These are phyloP conservation scores for Helotiales sp. DNA, from an alignment of 2,329 filamentous ascomycete genomes.

Conservation along the genomic window DNA sequence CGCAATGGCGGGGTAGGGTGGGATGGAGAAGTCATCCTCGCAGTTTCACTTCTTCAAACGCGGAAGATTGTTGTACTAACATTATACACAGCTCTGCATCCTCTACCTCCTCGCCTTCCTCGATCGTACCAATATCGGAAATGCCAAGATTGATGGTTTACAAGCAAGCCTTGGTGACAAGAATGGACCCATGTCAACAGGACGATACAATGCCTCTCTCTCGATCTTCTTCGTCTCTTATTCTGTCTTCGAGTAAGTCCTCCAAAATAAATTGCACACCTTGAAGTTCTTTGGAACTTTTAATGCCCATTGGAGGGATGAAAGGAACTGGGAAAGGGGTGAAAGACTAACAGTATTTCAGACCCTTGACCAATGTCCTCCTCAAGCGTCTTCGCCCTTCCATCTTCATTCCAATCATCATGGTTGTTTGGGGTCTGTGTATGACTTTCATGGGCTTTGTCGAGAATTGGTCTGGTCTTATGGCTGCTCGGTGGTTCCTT, in stretches of 20 bases:
- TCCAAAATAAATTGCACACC: too few species aligned
- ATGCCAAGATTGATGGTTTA: constrained; percentile 66
- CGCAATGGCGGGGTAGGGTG: too few species aligned
- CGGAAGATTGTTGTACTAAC: constrained; percentile 18
- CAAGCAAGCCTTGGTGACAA: constrained; percentile 58
- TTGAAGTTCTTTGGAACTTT: too few species aligned
- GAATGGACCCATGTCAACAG: constrained; percentile 54
- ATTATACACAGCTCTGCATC: constrained; percentile 61
- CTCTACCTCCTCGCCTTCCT: constrained; percentile 78
- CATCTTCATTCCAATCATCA: constrained; percentile 81
- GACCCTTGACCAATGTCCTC: constrained; percentile 72
- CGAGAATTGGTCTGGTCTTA: constrained; percentile 41
- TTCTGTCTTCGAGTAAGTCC: constrained; percentile 65
- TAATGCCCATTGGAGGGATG: too few species aligned
- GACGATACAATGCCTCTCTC: constrained; percentile 74
- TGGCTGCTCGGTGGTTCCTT: constrained; percentile 58
- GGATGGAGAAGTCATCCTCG: not conserved
- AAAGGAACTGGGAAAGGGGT: not conserved
- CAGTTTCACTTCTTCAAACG: not conserved
- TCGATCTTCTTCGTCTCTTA: constrained; percentile 91
- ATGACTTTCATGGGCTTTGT: constrained; percentile 61
- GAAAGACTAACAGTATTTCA: not conserved
- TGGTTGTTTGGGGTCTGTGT: constrained; percentile 71
- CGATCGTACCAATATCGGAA: constrained; percentile 81
- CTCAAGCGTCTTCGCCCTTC: constrained; percentile 75